These are phyloP conservation scores for Annulohypoxylon nitens DNA, from an alignment of 495 filamentous ascomycete genomes.

Conservation along the genomic window DNA sequence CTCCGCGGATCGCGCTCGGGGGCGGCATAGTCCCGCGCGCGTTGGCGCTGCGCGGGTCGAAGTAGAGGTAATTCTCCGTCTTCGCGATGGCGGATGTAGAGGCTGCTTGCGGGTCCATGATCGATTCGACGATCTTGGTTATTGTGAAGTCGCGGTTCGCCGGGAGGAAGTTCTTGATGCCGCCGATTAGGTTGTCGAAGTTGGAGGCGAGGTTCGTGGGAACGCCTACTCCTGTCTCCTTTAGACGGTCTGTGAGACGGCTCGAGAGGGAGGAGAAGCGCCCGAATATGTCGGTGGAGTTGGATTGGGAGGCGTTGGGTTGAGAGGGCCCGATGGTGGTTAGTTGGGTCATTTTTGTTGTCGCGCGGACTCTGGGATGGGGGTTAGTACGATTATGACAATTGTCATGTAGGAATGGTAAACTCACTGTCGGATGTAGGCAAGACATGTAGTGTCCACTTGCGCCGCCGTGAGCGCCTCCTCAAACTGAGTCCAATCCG, in stretches of 20 bases:
- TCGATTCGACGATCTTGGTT: slow-evolving; percentile 96
- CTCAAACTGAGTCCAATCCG: slow-evolving; percentile 89
- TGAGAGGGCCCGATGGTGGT: slow-evolving; percentile 79
- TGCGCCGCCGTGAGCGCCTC: slow-evolving; percentile 82
- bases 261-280: slow-evolving; percentile 91
- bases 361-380: slow-evolving; percentile 80
- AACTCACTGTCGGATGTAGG: slow-evolving; percentile 85
- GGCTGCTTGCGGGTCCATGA: slow-evolving; percentile 95
- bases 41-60: slow-evolving; percentile 93
- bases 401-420: not conserved
- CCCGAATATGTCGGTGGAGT: slow-evolving; percentile 82
- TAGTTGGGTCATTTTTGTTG: slow-evolving; percentile 99
- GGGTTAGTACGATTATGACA: slow-evolving; percentile 48
- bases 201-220: slow-evolving; percentile 78
- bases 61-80: slow-evolving; percentile 98
- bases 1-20: slow-evolving; percentile 65
- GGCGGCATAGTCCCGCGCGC: slow-evolving; percentile 94
- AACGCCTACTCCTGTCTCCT: slow-evolving; percentile 78
- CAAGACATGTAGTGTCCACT: slow-evolving; percentile 78
- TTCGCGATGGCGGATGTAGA: slow-evolving; percentile 93
- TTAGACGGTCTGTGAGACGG: slow-evolving; percentile 91
- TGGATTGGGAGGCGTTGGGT: slow-evolving; percentile 62
- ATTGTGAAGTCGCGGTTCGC: slow-evolving; percentile 95
- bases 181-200: slow-evolving; percentile 95
- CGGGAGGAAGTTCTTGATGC: slow-evolving; percentile 98